Evolutionary conservation across 208 protist species (phyloP).

Genomic region (Acanthamoeba triangularis): DNA sequence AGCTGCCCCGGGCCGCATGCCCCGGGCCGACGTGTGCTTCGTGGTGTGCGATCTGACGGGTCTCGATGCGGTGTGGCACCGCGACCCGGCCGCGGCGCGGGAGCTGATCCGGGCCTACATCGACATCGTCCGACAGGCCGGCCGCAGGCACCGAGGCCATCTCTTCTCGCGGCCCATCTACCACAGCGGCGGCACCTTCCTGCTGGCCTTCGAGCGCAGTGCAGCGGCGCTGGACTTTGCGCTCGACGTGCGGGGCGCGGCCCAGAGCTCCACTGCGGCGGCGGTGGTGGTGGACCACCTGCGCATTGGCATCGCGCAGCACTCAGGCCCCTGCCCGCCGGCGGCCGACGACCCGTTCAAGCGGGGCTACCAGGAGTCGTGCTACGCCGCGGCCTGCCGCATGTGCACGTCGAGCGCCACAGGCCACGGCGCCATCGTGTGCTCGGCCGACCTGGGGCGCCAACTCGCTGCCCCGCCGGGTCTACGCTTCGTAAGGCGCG

Average conservation of each 20-base stretch:
- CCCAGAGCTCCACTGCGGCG: too few relatives aligned
- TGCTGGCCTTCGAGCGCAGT: neutral
- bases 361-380: neutral
- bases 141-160: neutral
- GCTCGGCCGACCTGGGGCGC: neutral
- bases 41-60: neutral
- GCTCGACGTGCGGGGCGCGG: neutral
- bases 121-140: neutral
- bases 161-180: slow-evolving; percentile 13
- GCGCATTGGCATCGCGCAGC: neutral
- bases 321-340: neutral
- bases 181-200: slow-evolving; percentile 38
- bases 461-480: neutral
- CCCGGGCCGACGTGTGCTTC: neutral
- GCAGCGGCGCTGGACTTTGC: neutral
- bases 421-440: neutral
- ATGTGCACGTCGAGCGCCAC: neutral
- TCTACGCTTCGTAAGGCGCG: neutral
- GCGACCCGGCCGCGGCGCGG: neutral
- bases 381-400: neutral
- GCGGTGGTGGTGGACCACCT: neutral
- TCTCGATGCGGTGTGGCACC: neutral
- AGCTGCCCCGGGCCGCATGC: neutral
- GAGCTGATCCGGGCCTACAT: neutral
- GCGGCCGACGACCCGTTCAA: neutral